phyloP scores from a whole-genome alignment of 2,329 filamentous ascomycete species.

The Cordyceps javanica region DNA sequence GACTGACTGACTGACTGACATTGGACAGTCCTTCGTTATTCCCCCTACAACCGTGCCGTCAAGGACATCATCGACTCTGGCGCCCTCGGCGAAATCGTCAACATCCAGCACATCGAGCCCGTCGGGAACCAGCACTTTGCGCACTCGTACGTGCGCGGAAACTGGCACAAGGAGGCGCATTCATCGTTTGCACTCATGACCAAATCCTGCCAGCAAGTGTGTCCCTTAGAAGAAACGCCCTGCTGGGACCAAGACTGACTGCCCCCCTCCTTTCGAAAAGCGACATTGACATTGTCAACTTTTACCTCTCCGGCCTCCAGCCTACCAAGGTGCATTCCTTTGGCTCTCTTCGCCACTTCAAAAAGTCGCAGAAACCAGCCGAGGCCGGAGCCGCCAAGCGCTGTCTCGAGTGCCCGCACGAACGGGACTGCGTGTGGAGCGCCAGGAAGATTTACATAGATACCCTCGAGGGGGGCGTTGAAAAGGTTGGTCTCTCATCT shows the following conservation, averaged over 20 bases:
- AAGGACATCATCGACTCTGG: constrained; percentile 16
- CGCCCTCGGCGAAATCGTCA: constrained; percentile 16
- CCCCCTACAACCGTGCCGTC: constrained; percentile 15
- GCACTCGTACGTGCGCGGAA: constrained; percentile 17
- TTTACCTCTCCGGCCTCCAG: constrained; percentile 13
- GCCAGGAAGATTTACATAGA: constrained; percentile 17
- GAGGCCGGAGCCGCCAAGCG: constrained; percentile 11
- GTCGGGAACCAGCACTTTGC: constrained; percentile 17
- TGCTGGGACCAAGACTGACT: too few relatives aligned
- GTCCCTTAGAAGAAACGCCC: too few relatives aligned
- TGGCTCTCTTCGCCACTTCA: constrained; percentile 15
- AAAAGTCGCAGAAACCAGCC: constrained; percentile 14
- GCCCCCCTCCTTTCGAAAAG: too few relatives aligned
- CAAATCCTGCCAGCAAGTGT: constrained; percentile 15
- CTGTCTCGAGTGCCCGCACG: constrained; percentile 14
- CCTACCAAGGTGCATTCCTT: constrained; percentile 16
- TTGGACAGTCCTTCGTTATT: constrained; percentile 15
- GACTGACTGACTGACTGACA: too few relatives aligned
- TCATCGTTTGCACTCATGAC: constrained; percentile 16
- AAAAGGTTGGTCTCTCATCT: constrained; percentile 12
- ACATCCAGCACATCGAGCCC: constrained; percentile 17
- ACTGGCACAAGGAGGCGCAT: constrained; percentile 14
- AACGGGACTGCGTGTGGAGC: constrained; percentile 15
- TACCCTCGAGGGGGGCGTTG: constrained; percentile 11
- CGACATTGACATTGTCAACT: constrained; percentile 16